phyloP scores from a whole-genome alignment of 331 rosid genomes.

The Quercus lobata region DNA sequence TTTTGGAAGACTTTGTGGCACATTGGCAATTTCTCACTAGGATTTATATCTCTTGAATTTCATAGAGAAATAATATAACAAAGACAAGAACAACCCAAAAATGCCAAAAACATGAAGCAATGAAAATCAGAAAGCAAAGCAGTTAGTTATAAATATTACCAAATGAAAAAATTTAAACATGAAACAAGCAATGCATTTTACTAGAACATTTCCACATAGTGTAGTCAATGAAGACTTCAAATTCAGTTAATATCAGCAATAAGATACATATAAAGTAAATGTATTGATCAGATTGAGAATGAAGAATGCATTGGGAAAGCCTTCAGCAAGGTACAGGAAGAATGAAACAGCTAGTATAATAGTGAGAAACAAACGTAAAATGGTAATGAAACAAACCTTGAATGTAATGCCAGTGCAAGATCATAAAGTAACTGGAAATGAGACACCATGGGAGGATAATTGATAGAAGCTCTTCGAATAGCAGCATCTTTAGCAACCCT shows the following conservation, averaged over 20 bases:
- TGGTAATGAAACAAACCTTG: conserved; percentile 57
- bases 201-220: not conserved
- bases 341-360: not conserved
- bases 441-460: conserved; percentile 95
- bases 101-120: not conserved
- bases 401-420: conserved; percentile 82
- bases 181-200: too few relatives aligned
- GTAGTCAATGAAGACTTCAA: not conserved
- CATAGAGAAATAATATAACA: not conserved
- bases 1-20: not conserved
- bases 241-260: not conserved
- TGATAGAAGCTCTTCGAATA: conserved; percentile 89
- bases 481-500: conserved; percentile 94
- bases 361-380: conserved; percentile 19
- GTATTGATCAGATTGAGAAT: not conserved
- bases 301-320: not conserved
- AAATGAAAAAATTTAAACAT: too few relatives aligned
- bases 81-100: not conserved
- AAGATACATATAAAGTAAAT: not conserved
- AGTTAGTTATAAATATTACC: not conserved
- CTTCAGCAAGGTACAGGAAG: not conserved
- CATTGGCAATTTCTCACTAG: not conserved
- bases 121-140: not conserved
- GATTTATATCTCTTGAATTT: not conserved
- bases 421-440: conserved; percentile 96